Evolutionary conservation across 345 rosid genomes (phyloP), one percentile per base, ranked within the genome.

Genomic region (Linum trigynum): DNA sequence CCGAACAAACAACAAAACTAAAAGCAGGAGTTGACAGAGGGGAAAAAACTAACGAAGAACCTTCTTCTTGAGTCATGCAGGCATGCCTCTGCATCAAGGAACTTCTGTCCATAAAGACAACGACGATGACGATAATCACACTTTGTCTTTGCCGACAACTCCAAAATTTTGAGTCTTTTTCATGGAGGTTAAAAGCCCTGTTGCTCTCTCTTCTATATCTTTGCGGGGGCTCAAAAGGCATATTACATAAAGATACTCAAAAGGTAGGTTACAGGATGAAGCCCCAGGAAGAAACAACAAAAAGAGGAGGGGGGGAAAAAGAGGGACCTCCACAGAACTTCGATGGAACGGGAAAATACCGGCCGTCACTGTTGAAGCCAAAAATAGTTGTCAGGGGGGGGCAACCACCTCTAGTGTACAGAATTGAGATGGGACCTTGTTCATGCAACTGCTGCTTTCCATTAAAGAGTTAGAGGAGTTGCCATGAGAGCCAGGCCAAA

Each of bases 371-470:
- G 53, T 48, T 48, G 53, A 48, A 1, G 53, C 53, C 53, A 48
- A 48, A 48, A 9, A 48, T 7, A 48, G 3, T 9, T 5, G 53
- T 23, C 32, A 23, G 32, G 32, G 32, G 32, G 32, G 32, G 32
- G 32, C 32, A 10, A 62, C 37, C 67, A 57, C 61, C 61, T 37
- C 61, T 17, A 57, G 38, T 23, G 61, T 57, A 57, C 61, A 57
- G 61, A 37, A 57, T 57, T 37, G 35, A 8, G 23, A 37, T 57
- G 38, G 61, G 61, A 23, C 32, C 32, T 23, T 23, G 32, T 23
- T 23, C 32, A 23, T 23, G 11, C 36, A 12, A 35, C 8, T 15
- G 35, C 7, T 35, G 32, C 59, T 5, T 2, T 17, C 61, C 5
- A 9, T 17, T 35, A 12, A 37, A 37, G 61, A 57, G 38, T 57